Percentiles rank a stretch among this genome's conserved stretches.
These are phyloP conservation scores for Leishmania mexicana DNA, from an alignment of 208 protist species.

Conservation along the genomic window DNA sequence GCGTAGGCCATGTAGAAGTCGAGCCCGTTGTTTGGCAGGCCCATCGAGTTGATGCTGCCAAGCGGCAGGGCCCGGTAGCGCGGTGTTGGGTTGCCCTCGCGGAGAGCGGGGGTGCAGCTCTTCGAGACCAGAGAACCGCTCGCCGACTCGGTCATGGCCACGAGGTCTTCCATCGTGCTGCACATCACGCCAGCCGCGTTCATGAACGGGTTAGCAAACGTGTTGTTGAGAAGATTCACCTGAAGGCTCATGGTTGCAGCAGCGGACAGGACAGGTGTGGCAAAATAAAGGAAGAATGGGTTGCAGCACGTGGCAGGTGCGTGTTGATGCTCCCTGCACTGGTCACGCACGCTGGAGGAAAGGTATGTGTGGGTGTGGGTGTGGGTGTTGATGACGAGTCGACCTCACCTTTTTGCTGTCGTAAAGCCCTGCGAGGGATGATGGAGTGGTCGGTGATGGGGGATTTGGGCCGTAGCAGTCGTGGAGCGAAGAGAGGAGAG, in stretches of 20 bases:
- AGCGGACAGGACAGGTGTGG: neutral
- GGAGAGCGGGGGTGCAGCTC: constrained; percentile 72
- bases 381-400: neutral
- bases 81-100: constrained; percentile 83
- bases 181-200: constrained; percentile 88
- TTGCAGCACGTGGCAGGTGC: neutral
- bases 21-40: constrained; percentile 86
- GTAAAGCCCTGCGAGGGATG: neutral
- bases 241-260: constrained; percentile 61
- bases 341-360: neutral
- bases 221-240: constrained; percentile 54
- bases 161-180: constrained; percentile 64
- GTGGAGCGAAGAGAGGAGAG: neutral
- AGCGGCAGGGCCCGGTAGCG: constrained; percentile 72
- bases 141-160: constrained; percentile 49
- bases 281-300: neutral
- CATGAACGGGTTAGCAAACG: constrained; percentile 88
- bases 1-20: constrained; percentile 81
- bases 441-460: neutral
- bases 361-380: neutral
- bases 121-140: constrained; percentile 86
- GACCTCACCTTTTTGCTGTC: neutral
- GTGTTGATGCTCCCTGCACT: neutral
- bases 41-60: constrained; percentile 91
- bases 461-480: too few relatives aligned